These are phyloP conservation scores for Amphicarpaea edgeworthii DNA, from an alignment of 306 rosid species.

Conservation along the genomic window DNA sequence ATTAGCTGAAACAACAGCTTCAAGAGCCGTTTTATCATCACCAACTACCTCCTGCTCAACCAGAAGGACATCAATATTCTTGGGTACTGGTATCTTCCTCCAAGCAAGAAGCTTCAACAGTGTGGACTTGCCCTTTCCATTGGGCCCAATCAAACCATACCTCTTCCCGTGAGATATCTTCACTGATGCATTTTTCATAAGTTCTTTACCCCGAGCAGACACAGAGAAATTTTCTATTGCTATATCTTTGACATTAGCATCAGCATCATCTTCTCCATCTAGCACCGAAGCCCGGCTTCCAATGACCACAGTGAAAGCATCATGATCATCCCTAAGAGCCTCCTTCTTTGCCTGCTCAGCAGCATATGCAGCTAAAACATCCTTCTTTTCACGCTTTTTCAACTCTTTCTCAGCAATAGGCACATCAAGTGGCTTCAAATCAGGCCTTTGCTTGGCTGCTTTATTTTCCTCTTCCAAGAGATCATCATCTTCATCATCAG, in stretches of 20 bases:
- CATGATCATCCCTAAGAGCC: constrained; percentile 73
- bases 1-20: constrained; percentile 84
- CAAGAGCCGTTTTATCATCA: constrained; percentile 71
- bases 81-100: constrained; percentile 87
- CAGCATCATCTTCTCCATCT: constrained; percentile 67
- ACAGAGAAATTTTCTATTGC: constrained; percentile 63
- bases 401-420: constrained; percentile 57
- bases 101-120: constrained; percentile 85
- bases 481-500: constrained; percentile 70
- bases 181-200: constrained; percentile 61
- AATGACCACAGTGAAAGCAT: constrained; percentile 80
- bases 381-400: constrained; percentile 72
- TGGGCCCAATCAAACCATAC: constrained; percentile 78
- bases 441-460: constrained; percentile 45
- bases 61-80: constrained; percentile 82
- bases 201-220: constrained; percentile 66
- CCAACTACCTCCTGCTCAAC: constrained; percentile 86
- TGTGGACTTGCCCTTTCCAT: constrained; percentile 82
- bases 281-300: constrained; percentile 69
- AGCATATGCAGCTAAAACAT: constrained; percentile 59
- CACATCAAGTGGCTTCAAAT: constrained; percentile 51
- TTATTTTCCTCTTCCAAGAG: constrained; percentile 47
- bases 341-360: constrained; percentile 65
- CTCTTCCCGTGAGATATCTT: constrained; percentile 73
- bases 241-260: constrained; percentile 70